Evolutionary conservation across 192 early-diverging fungal genomes (phyloP), one percentile per base, ranked within the genome.

Genomic region (Pilaira anomala): DNA sequence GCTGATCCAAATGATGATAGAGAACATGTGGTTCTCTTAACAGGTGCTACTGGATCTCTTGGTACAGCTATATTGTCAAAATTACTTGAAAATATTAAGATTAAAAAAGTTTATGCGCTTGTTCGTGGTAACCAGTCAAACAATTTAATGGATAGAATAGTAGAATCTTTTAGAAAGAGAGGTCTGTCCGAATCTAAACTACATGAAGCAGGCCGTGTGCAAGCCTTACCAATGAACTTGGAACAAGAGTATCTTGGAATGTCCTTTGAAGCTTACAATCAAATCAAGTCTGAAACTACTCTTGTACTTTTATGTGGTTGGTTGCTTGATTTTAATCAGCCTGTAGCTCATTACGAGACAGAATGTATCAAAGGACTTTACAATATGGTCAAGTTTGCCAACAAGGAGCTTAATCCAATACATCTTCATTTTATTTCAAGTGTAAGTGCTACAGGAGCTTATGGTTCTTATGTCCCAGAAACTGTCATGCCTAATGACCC

Each of bases 11-110:
- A 36, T 36, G 33, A 36, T 36, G 19, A 49, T 26, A 19, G 33
- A 24, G 63, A 64, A 7, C 33, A 60, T 39, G 69, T 72, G 9
- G 60, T 73, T 14, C 33, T 76, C 30, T 16, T 73, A 1, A 73
- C 75, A 0, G 75, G 75, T n/a, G 66, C 67, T 5, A 76, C 70
- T 21, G 75, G 75, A 1, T 68, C 70, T 18, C 45, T 76, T 13
- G 75, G 75, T 0, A 58, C 67, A 12, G 56, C 68, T 24, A n/a
- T 69, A 0, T 22, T 76, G 19, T 13, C 40, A 4, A 63, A 59
- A 14, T 40, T 76, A 0, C 59, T 76, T 11, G 22, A 57, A 22
- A 45, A 58, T 2, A 55, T 57, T 3, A 26, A 40, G 8, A 59
- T 68, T 7, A 65, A 51, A 25, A 73, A 53, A 5, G 71, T 76